phyloP scores from a whole-genome alignment of 495 filamentous ascomycete genomes.

The Antarctomyces pellizariae region DNA sequence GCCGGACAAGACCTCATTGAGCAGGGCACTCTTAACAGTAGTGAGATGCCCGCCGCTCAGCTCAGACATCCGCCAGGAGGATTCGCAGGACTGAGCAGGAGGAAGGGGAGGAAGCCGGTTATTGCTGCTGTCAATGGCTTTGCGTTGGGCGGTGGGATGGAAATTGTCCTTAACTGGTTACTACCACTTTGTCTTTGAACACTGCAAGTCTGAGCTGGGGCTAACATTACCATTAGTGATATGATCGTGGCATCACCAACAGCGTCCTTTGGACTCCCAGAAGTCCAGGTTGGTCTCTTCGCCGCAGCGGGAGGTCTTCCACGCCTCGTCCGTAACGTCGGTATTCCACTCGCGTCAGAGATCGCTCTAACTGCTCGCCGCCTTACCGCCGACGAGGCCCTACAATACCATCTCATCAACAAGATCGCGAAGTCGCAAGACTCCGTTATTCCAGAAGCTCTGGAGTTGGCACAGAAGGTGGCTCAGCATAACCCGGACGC shows the following conservation, averaged over 20 bases:
- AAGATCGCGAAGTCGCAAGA: constrained; percentile 28
- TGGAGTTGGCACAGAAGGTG: constrained; percentile 28
- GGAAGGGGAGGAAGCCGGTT: constrained; percentile 39
- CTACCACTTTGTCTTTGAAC: neutral
- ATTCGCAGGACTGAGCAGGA: constrained; percentile 25
- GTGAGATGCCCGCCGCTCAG: neutral
- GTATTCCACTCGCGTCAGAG: constrained; percentile 47
- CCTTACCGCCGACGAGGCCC: constrained; percentile 36
- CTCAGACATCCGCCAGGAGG: constrained; percentile 12
- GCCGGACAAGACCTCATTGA: constrained; percentile 34
- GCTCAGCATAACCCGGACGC: constrained; percentile 47
- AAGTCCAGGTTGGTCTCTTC: constrained; percentile 47
- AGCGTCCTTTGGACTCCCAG: constrained; percentile 44
- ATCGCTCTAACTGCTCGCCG: constrained; percentile 47
- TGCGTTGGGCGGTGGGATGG: constrained; percentile 52
- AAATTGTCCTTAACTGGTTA: constrained; percentile 42
- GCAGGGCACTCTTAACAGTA: constrained; percentile 6
- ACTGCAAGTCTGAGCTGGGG: too few species aligned
- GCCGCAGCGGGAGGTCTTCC: constrained; percentile 54
- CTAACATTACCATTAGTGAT: constrained; percentile 24
- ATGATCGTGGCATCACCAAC: constrained; percentile 36
- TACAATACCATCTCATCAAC: constrained; percentile 54
- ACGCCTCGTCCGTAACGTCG: constrained; percentile 41
- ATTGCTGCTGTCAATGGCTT: constrained; percentile 64
- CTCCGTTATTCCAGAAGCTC: constrained; percentile 25